These are phyloP conservation scores for Rhynchospora pubera DNA, from an alignment of 176 grass and related monocot genomes.

Conservation along the genomic window DNA sequence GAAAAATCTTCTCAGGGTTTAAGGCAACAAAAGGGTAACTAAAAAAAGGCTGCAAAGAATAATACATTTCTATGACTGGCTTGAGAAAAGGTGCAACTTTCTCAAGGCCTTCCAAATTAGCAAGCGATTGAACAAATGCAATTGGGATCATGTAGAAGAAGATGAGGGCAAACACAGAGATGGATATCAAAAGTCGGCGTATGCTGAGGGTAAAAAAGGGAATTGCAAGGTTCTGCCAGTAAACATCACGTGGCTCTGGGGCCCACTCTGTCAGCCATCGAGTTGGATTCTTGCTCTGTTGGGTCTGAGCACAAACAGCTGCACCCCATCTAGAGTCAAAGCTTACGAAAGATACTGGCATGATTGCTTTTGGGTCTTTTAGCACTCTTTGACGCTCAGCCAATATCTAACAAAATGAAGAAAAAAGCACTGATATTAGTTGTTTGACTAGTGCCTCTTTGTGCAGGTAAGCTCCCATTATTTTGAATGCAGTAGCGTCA, in stretches of 20 bases:
- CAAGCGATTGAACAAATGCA: conserved; percentile 94
- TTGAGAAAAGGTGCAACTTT: conserved; percentile 91
- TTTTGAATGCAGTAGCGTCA: background rate
- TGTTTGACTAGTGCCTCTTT: background rate
- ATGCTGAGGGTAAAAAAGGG: conserved; percentile 96
- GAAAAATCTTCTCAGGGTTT: background rate
- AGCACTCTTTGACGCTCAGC: conserved; percentile 67
- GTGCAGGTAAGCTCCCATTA: background rate
- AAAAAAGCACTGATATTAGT: background rate
- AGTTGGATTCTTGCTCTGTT: conserved; percentile 91
- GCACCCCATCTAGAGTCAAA: conserved; percentile 99
- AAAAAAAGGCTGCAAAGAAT: conserved; percentile 18
- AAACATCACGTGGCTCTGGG: conserved; percentile 91
- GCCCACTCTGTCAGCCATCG: conserved; percentile 90
- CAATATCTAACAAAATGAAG: conserved; percentile 50
- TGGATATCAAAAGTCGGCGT: conserved; percentile 71
- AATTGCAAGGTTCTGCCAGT: conserved; percentile 90
- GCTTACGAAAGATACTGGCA: conserved; percentile 94
- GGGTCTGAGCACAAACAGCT: conserved; percentile 91
- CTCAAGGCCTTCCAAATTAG: conserved; percentile 97
- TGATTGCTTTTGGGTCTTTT: conserved; percentile 78
- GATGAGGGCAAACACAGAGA: conserved; percentile 65
- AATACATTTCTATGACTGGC: conserved; percentile 77
- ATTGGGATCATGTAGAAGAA: conserved; percentile 99
- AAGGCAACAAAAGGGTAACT: background rate